Conservation (phyloP, 2,329 filamentous ascomycete genomes). For the Nectriaceae sp. region DNA sequence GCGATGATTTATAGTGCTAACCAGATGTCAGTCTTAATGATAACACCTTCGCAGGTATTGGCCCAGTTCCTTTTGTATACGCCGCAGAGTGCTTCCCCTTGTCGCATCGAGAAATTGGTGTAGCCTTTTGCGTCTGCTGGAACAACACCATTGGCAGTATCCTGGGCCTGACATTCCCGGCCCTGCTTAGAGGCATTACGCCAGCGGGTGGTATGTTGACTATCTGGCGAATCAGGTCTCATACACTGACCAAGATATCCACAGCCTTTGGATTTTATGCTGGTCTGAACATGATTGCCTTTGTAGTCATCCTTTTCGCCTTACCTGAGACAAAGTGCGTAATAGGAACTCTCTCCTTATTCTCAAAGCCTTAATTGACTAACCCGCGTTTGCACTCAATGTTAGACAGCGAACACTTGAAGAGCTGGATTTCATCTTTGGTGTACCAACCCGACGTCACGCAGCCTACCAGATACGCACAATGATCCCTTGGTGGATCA, state of each 20-base stretch:
- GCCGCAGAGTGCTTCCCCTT: conserved; percentile 57
- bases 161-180: conserved; percentile 45
- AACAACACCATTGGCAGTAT: conserved; percentile 32
- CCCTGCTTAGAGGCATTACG: conserved; percentile 42
- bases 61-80: conserved; percentile 42
- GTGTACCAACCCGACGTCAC: conserved; percentile 34
- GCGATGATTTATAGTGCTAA: too few relatives aligned
- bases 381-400: neutral
- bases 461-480: conserved; percentile 35
- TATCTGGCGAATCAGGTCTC: neutral
- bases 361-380: neutral
- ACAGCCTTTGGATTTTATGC: conserved; percentile 61
- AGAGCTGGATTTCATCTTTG: conserved; percentile 43
- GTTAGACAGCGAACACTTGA: conserved; percentile 38
- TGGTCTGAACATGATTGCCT: conserved; percentile 59
- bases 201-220: conserved; percentile 23
- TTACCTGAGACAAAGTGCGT: conserved; percentile 54
- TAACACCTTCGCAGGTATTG: conserved; percentile 21
- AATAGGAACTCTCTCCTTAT: neutral
- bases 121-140: conserved; percentile 32
- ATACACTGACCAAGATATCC: neutral
- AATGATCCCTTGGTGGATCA: conserved; percentile 36
- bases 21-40: neutral
- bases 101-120: conserved; percentile 49
- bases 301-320: conserved; percentile 66